Base-by-base conservation (phyloP, 164 flowering plant genomes). In the Piper longum region DNA sequence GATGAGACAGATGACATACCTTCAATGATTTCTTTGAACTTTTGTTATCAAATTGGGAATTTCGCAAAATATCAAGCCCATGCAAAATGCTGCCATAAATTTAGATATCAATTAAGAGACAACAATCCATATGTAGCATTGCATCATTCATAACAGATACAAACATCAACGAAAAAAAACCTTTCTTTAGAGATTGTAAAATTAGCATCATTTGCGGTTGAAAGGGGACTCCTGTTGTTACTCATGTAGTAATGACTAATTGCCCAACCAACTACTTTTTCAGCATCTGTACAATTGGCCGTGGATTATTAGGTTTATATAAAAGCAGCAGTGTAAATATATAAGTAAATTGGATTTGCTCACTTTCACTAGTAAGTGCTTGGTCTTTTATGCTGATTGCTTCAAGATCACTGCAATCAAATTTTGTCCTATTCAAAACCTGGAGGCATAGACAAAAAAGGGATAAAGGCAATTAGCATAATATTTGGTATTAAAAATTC, bases 221-320 rank as follows among this genome's bases (percentile, higher is more conserved):
- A 71, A 9, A 5, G 43, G 80, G 79, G 63, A 80, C 64, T 70
- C 66, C 14, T 69, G 16, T 57, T 69, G 16, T 57, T 36, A 57
- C 82, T 77, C 98, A 88, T 89, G 43, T 83, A 76, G 69, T 88
- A 90, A 75, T 82, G 72, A 75, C 90, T 81, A 36, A 88, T 55
- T 57, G 96, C 96, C 98, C 98, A 92, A 18, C 96, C 93, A 41
- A 85, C 73, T n/a, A 89, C 65, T 78, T 83, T 88, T 73, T 89
- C 96, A 65, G 78, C 91, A 72, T 70, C 96, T 89, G 71, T 6
- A 60, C 1, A 60, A 16, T 60, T 41, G 2, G 3, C 4, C 36
- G n/a, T 62, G 52, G 54, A 60, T 13, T 61, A 59, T 56, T 4
- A 8, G 36, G 16, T 18, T 40, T 40, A 18, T 59, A 14, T 11